Evolutionary conservation across 164 flowering plant genomes (phyloP).

Genomic region (Liriodendron chinense): DNA sequence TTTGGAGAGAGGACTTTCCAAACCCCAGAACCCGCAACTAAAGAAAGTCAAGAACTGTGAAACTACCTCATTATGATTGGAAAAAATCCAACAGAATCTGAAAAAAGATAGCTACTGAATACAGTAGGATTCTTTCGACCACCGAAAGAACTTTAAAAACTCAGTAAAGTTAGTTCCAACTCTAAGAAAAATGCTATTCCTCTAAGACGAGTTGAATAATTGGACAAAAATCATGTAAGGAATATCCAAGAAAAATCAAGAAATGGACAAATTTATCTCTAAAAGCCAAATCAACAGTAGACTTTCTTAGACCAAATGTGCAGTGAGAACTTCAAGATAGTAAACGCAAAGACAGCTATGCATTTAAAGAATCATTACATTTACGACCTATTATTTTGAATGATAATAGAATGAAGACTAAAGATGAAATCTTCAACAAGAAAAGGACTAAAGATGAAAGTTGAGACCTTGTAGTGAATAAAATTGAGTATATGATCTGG

Average conservation of each 20-base stretch:
- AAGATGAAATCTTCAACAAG: neutral
- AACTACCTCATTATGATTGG: neutral
- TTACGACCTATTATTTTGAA: neutral
- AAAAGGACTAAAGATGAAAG: neutral
- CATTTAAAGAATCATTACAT: neutral
- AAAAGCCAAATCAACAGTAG: neutral
- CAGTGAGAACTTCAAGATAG: neutral
- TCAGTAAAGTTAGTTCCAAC: neutral
- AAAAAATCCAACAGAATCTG: neutral
- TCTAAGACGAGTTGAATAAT: neutral
- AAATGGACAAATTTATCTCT: neutral
- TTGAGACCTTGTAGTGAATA: slow-evolving; percentile 86
- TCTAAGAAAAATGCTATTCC: neutral
- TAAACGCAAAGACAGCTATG: neutral
- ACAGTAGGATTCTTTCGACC: neutral
- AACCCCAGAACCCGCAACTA: neutral
- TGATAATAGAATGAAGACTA: neutral
- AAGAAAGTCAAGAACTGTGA: no score
- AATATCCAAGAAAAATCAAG: neutral
- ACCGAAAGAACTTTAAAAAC: neutral
- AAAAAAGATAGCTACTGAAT: neutral
- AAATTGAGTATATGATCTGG: slow-evolving; percentile 93
- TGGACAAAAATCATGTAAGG: neutral
- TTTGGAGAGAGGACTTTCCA: neutral
- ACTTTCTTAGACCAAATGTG: neutral